A percentile compares a stretch with the other conserved stretches of the same genome.
These are phyloP conservation scores for Beauveria sp. DNA, from an alignment of 2,329 filamentous ascomycete genomes.

Conservation along the genomic window DNA sequence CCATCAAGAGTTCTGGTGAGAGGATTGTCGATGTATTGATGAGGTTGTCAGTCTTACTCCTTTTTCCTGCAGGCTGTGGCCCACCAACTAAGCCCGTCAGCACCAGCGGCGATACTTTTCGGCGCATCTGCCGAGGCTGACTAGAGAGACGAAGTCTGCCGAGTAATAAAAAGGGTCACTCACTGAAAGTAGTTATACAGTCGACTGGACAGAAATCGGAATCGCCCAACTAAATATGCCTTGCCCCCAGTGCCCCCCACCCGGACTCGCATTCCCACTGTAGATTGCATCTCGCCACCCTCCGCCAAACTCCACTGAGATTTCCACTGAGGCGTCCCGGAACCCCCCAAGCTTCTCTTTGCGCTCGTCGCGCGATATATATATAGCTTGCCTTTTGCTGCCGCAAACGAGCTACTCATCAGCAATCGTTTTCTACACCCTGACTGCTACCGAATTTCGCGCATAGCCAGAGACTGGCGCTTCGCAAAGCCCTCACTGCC, in stretches of 20 bases:
- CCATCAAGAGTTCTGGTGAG: no score
- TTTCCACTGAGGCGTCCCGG: not conserved
- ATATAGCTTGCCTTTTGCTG: not conserved
- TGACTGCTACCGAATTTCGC: no score
- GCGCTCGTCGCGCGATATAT: not conserved
- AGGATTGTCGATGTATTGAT: no score
- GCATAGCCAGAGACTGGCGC: not conserved
- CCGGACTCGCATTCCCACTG: no score
- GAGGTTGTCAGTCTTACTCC: no score
- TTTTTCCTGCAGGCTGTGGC: no score
- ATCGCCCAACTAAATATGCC: no score
- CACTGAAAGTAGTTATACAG: no score
- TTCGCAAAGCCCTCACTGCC: not conserved
- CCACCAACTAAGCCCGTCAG: not conserved
- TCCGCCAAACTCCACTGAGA: constrained; percentile 1
- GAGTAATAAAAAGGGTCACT: no score
- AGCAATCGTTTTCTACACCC: no score
- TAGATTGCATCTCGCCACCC: not conserved
- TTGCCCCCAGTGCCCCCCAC: no score
- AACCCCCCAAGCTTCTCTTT: not conserved
- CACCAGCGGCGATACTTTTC: constrained; percentile 1
- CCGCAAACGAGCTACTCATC: not conserved
- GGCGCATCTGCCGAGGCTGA: constrained; percentile 1
- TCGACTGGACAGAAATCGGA: no score
- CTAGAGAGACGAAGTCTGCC: not conserved